phyloP scores from a whole-genome alignment of 331 rosid species.

The Pyracantha coccinea region DNA sequence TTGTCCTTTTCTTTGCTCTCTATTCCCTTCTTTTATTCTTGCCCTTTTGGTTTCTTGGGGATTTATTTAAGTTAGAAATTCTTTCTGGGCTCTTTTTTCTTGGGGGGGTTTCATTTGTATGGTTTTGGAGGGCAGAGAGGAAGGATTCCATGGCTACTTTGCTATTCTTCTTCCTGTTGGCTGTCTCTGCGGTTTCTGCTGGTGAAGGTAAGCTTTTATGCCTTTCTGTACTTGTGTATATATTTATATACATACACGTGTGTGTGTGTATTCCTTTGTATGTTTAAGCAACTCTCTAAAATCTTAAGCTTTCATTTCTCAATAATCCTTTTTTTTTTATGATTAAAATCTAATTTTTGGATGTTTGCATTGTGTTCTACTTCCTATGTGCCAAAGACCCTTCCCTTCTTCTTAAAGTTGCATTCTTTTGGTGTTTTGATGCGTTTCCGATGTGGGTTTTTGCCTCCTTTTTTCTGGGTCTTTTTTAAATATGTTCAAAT shows the following conservation, averaged over 20 bases:
- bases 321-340: neutral
- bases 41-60: conserved; percentile 4
- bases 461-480: neutral
- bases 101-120: neutral
- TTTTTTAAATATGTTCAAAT: neutral
- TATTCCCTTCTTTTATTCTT: neutral
- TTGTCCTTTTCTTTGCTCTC: conserved; percentile 10
- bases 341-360: no score
- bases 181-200: conserved; percentile 29
- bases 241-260: no score
- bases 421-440: neutral
- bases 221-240: no score
- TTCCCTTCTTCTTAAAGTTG: neutral
- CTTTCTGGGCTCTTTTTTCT: neutral
- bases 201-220: conserved; percentile 23
- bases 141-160: conserved; percentile 35
- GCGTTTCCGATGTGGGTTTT: conserved; percentile 11
- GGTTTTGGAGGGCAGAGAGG: conserved; percentile 2
- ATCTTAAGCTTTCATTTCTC: neutral
- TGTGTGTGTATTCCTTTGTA: no score
- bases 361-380: neutral
- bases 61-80: neutral
- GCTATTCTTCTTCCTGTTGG: conserved; percentile 26
- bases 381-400: neutral
- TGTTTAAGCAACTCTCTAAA: neutral